phyloP scores from a whole-genome alignment of 1,139 yeast species.

The Yamadazyma buinensis region DNA sequence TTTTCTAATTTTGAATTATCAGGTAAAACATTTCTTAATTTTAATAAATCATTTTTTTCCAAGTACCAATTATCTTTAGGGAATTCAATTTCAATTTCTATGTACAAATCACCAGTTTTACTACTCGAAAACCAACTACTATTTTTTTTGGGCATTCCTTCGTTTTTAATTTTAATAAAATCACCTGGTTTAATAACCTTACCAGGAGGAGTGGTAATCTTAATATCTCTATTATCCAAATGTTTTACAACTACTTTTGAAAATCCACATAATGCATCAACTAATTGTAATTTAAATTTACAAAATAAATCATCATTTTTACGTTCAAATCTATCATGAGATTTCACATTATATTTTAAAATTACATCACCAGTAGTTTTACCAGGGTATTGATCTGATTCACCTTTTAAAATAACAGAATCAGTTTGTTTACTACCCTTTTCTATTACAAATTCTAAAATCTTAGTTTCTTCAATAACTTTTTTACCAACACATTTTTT shows the following conservation, averaged over 20 bases:
- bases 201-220: conserved; percentile 63
- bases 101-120: conserved; percentile 66
- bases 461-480: conserved; percentile 62
- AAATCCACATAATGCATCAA: conserved; percentile 84
- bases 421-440: conserved; percentile 70
- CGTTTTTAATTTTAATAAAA: conserved; percentile 59
- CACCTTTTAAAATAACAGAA: conserved; percentile 56
- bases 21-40: conserved; percentile 55
- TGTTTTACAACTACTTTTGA: conserved; percentile 65
- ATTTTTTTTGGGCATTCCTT: conserved; percentile 77
- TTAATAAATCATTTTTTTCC: conserved; percentile 58
- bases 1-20: conserved; percentile 21
- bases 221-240: conserved; percentile 75
- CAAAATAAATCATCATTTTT: conserved; percentile 64
- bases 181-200: conserved; percentile 82
- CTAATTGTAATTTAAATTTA: conserved; percentile 57
- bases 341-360: conserved; percentile 50
- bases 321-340: conserved; percentile 49
- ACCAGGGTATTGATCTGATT: conserved; percentile 78
- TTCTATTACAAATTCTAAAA: conserved; percentile 72
- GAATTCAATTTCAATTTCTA: conserved; percentile 70
- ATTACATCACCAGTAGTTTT: conserved; percentile 76
- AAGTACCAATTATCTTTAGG: conserved; percentile 81
- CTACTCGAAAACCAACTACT: conserved; percentile 27
- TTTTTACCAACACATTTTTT: conserved; percentile 70